Evolutionary conservation across 805 yeast genomes (phyloP), one percentile per base, ranked within the genome.

Genomic region (Candida suzukii): DNA sequence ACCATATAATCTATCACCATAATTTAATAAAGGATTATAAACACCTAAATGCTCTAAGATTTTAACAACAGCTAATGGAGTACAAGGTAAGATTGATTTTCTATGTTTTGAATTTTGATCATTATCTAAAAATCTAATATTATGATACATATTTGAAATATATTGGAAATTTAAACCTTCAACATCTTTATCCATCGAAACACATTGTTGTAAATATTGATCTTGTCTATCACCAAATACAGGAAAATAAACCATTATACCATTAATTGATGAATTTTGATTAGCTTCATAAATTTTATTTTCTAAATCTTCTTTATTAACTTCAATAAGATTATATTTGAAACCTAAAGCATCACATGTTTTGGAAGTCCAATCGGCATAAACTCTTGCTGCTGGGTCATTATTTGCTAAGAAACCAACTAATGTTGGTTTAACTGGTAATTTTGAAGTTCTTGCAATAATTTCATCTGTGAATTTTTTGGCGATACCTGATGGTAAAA

Each of bases 231-330:
- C 86, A 3, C 96, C 96, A 63, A 87, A 93, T 2, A 93, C 98
- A 0, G 99, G 99, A 74, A 91, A 93, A 61, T 93, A 93, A 14
- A 93, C 91, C 85, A 93, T 88, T 50, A 93, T 93, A 20, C 98
- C 99, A 57, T 88, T 81, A 31, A 91, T 86, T 1, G 59, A 51
- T 41, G 73, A 76, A 55, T 90, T 91, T 24, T 70, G 68, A 60
- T 93, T 93, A 44, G 98, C 96, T 33, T 74, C 78, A 37, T 88
- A 74, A 45, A 93, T 78, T 26, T 78, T 80, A 50, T 81, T 88
- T 60, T 93, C 99, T 46, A 93, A 70, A 27, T 80, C 83, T 50
- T 93, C 96, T 58, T 85, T 88, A 17, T 67, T 68, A 17, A 83
- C 80, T 52, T 78, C 74, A 25, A 84, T 64, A 48, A 93, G 66